Conservation (phyloP, 768 basidiomycete species). For the Lactarius deliciosus region DNA sequence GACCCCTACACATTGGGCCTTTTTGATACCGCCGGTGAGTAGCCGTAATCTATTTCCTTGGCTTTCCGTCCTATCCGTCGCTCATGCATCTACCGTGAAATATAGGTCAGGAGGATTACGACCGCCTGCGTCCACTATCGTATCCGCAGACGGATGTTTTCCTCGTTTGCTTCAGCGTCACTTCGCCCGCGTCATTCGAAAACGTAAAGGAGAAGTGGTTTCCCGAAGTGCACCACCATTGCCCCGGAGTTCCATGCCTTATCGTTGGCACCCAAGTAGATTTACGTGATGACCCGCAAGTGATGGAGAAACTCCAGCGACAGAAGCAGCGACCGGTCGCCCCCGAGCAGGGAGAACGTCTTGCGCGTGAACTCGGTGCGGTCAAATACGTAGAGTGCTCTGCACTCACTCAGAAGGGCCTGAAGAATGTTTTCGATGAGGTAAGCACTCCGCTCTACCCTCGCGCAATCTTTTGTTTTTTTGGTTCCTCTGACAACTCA, state of each 20-base stretch:
- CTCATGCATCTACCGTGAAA: conserved; percentile 23
- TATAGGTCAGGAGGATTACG: conserved; percentile 98
- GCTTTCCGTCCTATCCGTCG: conserved; percentile 1
- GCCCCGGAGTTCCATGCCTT: conserved; percentile 98
- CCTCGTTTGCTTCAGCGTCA: conserved; percentile 99
- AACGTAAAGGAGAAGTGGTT: conserved; percentile 99
- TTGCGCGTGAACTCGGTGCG: conserved; percentile 96
- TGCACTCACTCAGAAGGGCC: conserved; percentile 96
- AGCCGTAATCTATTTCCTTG: conserved; percentile 1
- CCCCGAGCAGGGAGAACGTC: conserved; percentile 84
- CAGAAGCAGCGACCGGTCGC: conserved; percentile 96
- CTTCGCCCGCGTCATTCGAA: conserved; percentile 97
- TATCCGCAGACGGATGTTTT: conserved; percentile 99
- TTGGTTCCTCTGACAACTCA: conserved; percentile 5
- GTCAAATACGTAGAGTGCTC: conserved; percentile 99
- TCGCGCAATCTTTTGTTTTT: neutral
- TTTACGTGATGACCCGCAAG: conserved; percentile 88
- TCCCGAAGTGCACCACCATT: conserved; percentile 99
- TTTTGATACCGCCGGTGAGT: conserved; percentile 97
- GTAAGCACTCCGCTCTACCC: conserved; percentile 46
- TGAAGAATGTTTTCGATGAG: conserved; percentile 99
- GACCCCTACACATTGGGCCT: conserved; percentile 98
- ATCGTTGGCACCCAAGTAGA: conserved; percentile 99
- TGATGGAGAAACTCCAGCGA: conserved; percentile 91
- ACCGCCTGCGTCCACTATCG: conserved; percentile 96